Evolutionary conservation across 768 basidiomycete genomes (phyloP), one percentile per base, ranked within the genome.

Genomic region (Megacollybia marginata): DNA sequence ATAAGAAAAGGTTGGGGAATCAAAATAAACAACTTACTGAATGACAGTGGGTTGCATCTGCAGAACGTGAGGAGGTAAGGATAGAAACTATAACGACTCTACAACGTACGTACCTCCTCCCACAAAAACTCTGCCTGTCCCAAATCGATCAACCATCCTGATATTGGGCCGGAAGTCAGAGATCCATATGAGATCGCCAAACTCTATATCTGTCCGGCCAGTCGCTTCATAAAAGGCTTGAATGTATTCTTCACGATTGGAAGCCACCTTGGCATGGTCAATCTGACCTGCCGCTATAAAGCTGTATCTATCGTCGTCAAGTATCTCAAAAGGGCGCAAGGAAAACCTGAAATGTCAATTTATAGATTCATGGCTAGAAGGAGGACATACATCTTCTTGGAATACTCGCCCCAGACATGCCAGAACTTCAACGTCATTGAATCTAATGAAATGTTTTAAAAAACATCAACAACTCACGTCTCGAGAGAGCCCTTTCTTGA

Each of bases 331-430:
- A 23, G 67, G 65, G 15, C 70, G 55, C 28, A 70, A 52, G 32
- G 62, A 60, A 33, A 68, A 42, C 54, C 69, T 65, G 42, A 1
- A 46, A 9, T 13, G 49, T 12, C 46, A 35, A 48, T 36, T 42
- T 4, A 5, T 42, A 34, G 47, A 33, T 35, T 32, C 34, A 46
- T 47, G 7, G 16, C 7, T 33, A 34, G 20, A 34, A 9, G 15
- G 11, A 13, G 19, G 19, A 11, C 66, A 23, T 53, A 71, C 72
- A 70, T 51, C 12, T 63, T 55, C 20, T 50, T 60, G 16, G 58
- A 54, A 13, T 66, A 54, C 42, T 72, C 68, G 1, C 75, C 73
- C 73, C 74, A 76, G 60, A 70, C 71, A 53, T 75, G 74, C 73
- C 72, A 75, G 49, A 66, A 58, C 74, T 76, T n/a, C n/a, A n/a